phyloP scores from a whole-genome alignment of 306 rosid species.

The Boehmeria nivea region DNA sequence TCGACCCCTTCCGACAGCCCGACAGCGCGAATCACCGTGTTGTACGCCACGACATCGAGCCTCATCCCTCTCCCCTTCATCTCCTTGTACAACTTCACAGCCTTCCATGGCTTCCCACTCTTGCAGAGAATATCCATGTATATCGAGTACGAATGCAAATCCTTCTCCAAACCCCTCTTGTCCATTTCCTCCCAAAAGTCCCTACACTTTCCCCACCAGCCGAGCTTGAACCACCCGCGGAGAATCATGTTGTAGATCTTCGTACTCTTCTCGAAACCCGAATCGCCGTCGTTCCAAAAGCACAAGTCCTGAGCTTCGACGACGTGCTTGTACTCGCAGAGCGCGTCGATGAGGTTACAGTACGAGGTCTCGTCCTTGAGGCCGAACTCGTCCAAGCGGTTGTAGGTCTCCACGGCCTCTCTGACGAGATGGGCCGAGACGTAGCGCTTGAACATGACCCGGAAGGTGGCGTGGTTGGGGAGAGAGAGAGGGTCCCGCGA shows the following conservation, averaged over 20 bases:
- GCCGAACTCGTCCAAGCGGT: constrained; percentile 48
- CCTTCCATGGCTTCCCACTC: constrained; percentile 87
- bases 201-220: constrained; percentile 83
- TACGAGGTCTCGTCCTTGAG: constrained; percentile 63
- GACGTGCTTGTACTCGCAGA: constrained; percentile 81
- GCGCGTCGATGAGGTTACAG: constrained; percentile 59
- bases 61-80: constrained; percentile 54
- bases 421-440: constrained; percentile 54
- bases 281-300: constrained; percentile 35
- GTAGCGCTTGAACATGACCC: constrained; percentile 75
- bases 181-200: constrained; percentile 96
- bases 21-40: constrained; percentile 62
- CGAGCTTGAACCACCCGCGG: constrained; percentile 75
- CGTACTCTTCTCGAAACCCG: constrained; percentile 24
- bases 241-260: constrained; percentile 68
- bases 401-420: constrained; percentile 54
- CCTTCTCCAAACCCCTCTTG: constrained; percentile 51
- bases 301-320: constrained; percentile 64
- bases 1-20: constrained; percentile 79
- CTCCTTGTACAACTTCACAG: constrained; percentile 69
- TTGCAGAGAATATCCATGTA: constrained; percentile 84
- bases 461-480: constrained; percentile 73
- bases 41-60: constrained; percentile 74
- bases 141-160: constrained; percentile 67
- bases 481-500: constrained; percentile 29